phyloP scores from a whole-genome alignment of 805 yeast species.

The Candida maesae region DNA sequence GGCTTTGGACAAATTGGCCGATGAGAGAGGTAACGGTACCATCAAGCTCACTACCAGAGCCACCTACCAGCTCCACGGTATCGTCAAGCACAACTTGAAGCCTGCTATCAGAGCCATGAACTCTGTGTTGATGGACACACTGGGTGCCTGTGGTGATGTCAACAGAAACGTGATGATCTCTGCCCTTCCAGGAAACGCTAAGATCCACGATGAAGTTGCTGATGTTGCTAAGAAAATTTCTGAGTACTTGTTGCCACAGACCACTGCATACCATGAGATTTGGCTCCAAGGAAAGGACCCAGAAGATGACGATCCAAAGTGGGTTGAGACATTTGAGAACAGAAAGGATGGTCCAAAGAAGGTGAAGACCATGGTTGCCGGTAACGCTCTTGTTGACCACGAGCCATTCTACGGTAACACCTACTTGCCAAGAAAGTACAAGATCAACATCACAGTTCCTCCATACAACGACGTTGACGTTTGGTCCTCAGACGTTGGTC shows the following conservation, averaged over 20 bases:
- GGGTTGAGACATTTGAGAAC: conserved; percentile 57
- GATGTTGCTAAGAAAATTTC: conserved; percentile 62
- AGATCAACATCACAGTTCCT: conserved; percentile 90
- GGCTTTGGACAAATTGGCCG: conserved; percentile 75
- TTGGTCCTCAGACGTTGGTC: conserved; percentile 91
- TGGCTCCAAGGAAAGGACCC: conserved; percentile 89
- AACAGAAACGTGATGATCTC: conserved; percentile 92
- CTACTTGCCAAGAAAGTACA: conserved; percentile 93
- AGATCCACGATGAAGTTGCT: conserved; percentile 73
- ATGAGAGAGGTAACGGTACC: conserved; percentile 85
- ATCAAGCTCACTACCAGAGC: conserved; percentile 95
- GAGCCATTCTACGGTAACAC: conserved; percentile 88
- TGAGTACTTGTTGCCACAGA: conserved; percentile 80
- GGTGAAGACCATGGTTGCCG: conserved; percentile 80
- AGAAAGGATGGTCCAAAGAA: conserved; percentile 75
- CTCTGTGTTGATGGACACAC: conserved; percentile 83
- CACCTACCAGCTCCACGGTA: conserved; percentile 93
- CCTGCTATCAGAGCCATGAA: conserved; percentile 93
- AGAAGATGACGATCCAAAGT: conserved; percentile 59
- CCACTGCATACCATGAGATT: conserved; percentile 95
- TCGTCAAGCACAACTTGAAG: conserved; percentile 83
- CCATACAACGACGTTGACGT: conserved; percentile 97
- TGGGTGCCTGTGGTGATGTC: conserved; percentile 98
- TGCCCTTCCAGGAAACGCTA: conserved; percentile 83
- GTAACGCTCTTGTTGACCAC: conserved; percentile 72